Conservation (phyloP, 805 yeast species). For the Tetrapisispora pingtungensis region DNA sequence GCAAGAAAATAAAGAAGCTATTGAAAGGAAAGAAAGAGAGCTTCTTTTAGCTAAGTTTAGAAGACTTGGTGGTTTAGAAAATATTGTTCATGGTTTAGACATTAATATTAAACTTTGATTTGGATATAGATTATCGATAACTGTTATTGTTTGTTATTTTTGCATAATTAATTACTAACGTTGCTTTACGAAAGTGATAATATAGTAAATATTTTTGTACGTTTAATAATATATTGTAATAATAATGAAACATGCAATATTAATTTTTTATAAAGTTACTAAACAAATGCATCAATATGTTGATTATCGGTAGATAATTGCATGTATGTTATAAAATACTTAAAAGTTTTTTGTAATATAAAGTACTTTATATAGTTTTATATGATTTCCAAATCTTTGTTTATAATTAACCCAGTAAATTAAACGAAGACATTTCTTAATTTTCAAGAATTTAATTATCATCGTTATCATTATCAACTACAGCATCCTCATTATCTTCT, state of each 20-base stretch:
- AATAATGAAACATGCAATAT: background rate
- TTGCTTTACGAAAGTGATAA: background rate
- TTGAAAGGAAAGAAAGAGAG: conserved; percentile 35
- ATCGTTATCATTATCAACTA: background rate
- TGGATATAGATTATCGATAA: background rate
- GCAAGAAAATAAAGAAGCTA: conserved; percentile 33
- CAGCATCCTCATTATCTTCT: conserved; percentile 12
- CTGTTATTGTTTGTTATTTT: background rate
- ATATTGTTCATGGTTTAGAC: conserved; percentile 27
- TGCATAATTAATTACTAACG: background rate
- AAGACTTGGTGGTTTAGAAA: conserved; percentile 49
- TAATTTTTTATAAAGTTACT: background rate
- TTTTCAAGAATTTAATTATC: background rate
- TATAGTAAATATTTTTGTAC: background rate
- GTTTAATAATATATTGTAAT: background rate
- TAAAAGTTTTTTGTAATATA: background rate
- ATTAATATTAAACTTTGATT: background rate
- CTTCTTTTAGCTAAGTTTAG: conserved; percentile 45
- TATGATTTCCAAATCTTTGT: background rate
- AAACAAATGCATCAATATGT: background rate
- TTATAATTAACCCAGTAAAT: background rate
- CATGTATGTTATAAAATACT: background rate
- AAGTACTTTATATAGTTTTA: background rate
- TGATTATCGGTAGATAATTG: background rate
- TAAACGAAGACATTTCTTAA: background rate